Percentiles rank a stretch among this genome's conserved stretches.
These are phyloP conservation scores for Delonix regia DNA, from an alignment of 306 rosid genomes.

Conservation along the genomic window DNA sequence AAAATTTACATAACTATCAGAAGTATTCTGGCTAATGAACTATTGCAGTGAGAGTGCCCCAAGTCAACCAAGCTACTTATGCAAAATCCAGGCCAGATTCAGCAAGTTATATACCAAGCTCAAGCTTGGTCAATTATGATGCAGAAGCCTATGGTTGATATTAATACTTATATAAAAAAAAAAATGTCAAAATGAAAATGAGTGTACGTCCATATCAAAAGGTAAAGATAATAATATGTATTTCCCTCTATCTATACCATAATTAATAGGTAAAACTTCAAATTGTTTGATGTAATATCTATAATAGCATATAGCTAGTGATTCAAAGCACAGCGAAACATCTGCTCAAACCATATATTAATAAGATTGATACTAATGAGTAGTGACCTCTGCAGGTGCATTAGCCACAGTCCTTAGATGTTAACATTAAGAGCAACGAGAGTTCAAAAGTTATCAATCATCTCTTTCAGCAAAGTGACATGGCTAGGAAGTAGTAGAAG, in stretches of 20 bases:
- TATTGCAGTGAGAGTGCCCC: background rate
- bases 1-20: background rate
- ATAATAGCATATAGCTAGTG: background rate
- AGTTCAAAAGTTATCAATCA: slow-evolving; percentile 1
- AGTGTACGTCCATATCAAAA: background rate
- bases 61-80: background rate
- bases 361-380: background rate
- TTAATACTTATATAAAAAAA: background rate
- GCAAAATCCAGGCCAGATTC: slow-evolving; percentile 2
- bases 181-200: background rate
- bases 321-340: slow-evolving; percentile 6
- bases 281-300: background rate
- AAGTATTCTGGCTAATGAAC: background rate
- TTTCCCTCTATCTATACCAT: slow-evolving; percentile 3
- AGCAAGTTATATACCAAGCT: background rate
- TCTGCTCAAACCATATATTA: background rate
- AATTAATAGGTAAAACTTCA: slow-evolving; percentile 9
- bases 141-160: background rate
- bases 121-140: background rate
- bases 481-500: background rate
- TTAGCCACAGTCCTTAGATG: background rate
- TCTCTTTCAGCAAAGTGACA: background rate
- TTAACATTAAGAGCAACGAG: background rate
- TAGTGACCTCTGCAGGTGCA: background rate
- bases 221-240: background rate